Evolutionary conservation across 768 basidiomycete genomes (phyloP).

Genomic region (Hemileccinum rubropunctum): DNA sequence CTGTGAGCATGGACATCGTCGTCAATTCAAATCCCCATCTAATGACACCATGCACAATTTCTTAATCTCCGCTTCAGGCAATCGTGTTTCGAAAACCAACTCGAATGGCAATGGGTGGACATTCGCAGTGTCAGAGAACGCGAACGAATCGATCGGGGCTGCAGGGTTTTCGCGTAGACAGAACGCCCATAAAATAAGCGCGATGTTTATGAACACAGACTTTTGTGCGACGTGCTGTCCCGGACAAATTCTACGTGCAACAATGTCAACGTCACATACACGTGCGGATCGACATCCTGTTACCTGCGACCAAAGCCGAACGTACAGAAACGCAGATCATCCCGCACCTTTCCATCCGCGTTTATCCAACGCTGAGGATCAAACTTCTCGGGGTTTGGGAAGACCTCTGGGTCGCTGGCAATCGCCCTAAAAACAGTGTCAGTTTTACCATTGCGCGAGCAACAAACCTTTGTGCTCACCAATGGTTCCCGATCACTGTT

Average conservation of each 20-base stretch:
- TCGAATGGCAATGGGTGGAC: slow-evolving; percentile 7
- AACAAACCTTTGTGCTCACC: slow-evolving; percentile 7
- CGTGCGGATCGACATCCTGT: not conserved
- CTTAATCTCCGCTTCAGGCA: not conserved
- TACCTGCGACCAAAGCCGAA: slow-evolving; percentile 36
- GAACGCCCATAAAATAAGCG: slow-evolving; percentile 63
- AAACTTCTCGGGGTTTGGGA: slow-evolving; percentile 54
- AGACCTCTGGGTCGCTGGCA: slow-evolving; percentile 50
- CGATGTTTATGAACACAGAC: slow-evolving; percentile 62
- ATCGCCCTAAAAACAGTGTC: slow-evolving; percentile 29
- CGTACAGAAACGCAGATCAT: slow-evolving; percentile 29
- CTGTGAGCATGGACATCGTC: not conserved
- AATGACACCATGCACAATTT: slow-evolving; percentile 4
- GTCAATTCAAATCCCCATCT: not conserved
- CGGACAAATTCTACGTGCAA: slow-evolving; percentile 11
- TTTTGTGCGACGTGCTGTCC: slow-evolving; percentile 38
- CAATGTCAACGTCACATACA: not conserved
- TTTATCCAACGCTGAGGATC: slow-evolving; percentile 52
- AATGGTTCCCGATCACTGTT: slow-evolving; percentile 37
- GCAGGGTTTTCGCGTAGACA: slow-evolving; percentile 44
- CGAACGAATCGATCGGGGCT: slow-evolving; percentile 55
- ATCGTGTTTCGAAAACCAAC: slow-evolving; percentile 10
- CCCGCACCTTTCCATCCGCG: slow-evolving; percentile 19
- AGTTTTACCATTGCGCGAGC: not conserved
- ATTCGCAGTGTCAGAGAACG: slow-evolving; percentile 42